Conservation (phyloP, 2,329 filamentous ascomycete species). For the Beauveria varroae region DNA sequence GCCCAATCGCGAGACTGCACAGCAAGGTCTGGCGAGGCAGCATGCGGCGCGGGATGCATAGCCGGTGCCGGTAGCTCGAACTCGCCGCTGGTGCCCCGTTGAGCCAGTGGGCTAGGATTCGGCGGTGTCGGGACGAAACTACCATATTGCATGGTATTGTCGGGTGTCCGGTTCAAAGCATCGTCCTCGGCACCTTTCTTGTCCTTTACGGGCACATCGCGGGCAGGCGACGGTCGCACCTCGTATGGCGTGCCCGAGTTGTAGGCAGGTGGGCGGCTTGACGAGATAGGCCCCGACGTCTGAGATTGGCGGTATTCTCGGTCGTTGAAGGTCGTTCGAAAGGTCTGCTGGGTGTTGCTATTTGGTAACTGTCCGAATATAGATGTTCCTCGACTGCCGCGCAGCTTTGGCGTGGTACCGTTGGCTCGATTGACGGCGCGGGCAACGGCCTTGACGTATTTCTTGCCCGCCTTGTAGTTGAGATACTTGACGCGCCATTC, state of each 20-base stretch:
- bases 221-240: neutral
- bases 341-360: constrained; percentile 8
- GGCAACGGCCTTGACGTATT: constrained; percentile 77
- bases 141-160: constrained; percentile 40
- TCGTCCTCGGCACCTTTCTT: constrained; percentile 28
- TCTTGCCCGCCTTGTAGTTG: constrained; percentile 93
- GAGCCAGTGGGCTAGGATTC: constrained; percentile 18
- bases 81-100: constrained; percentile 19
- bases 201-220: neutral
- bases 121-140: constrained; percentile 42
- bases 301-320: constrained; percentile 4
- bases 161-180: constrained; percentile 28
- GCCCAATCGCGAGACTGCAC: constrained; percentile 4
- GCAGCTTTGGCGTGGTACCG: constrained; percentile 37
- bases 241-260: neutral
- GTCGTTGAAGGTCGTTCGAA: constrained; percentile 5
- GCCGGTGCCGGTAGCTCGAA: constrained; percentile 51
- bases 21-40: neutral
- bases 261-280: constrained; percentile 3
- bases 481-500: constrained; percentile 94
- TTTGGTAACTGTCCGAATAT: constrained; percentile 8
- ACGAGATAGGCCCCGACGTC: neutral
- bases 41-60: constrained; percentile 23
- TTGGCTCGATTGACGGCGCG: constrained; percentile 61
- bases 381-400: constrained; percentile 14